phyloP scores from a whole-genome alignment of 2,329 filamentous ascomycete species.

The Coniochaeta sp. region DNA sequence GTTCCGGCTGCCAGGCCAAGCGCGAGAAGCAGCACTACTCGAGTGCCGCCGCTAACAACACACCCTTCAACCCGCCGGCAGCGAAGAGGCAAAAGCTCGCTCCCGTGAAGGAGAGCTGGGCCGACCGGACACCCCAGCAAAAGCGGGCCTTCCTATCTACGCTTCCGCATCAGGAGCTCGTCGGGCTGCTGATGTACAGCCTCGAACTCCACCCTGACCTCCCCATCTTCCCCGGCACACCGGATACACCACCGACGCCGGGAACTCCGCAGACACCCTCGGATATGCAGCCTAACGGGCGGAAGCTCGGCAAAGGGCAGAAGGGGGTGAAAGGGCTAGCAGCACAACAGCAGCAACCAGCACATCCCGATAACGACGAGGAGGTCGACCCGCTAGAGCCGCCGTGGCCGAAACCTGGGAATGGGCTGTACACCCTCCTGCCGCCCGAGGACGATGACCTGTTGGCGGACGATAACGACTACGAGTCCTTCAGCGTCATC shows the following conservation, averaged over 20 bases:
- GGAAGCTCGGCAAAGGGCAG: background rate
- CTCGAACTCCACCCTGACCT: slow-evolving; percentile 57
- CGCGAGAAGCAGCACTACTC: slow-evolving; percentile 32
- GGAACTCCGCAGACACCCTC: slow-evolving; percentile 8
- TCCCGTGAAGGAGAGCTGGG: slow-evolving; percentile 25
- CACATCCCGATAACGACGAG: slow-evolving; percentile 14
- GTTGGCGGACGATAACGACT: slow-evolving; percentile 20
- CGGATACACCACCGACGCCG: slow-evolving; percentile 13
- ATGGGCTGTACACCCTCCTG: slow-evolving; percentile 19
- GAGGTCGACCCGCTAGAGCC: slow-evolving; percentile 18
- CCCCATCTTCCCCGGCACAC: slow-evolving; percentile 48
- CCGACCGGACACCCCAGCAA: slow-evolving; percentile 31
- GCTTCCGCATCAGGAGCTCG: slow-evolving; percentile 53
- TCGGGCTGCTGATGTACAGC: slow-evolving; percentile 57
- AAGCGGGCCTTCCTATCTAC: slow-evolving; percentile 57
- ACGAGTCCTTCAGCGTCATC: slow-evolving; percentile 21
- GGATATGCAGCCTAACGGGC: background rate
- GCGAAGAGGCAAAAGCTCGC: slow-evolving; percentile 10
- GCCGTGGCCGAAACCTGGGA: slow-evolving; percentile 21
- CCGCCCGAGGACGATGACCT: slow-evolving; percentile 17
- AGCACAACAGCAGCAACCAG: background rate
- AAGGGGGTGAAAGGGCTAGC: background rate
- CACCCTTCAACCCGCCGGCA: slow-evolving; percentile 7
- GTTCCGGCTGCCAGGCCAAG: slow-evolving; percentile 50
- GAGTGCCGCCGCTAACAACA: slow-evolving; percentile 14